Evolutionary conservation across 1,284 basidiomycete species (phyloP).

Genomic region (Coniferiporia sulphurascens): DNA sequence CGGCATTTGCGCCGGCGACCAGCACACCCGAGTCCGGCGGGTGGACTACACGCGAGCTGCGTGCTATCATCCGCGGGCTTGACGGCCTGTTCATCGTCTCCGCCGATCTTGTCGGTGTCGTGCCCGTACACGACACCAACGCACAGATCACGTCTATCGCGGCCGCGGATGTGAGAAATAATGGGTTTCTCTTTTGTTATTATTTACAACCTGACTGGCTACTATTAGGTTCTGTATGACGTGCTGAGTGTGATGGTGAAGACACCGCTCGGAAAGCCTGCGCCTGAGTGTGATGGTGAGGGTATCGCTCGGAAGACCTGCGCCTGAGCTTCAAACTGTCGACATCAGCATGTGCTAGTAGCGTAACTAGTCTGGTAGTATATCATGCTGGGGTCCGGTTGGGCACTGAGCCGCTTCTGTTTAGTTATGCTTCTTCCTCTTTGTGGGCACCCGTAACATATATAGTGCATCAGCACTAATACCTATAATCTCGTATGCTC

Average conservation of each 20-base stretch:
- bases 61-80: conserved; percentile 67
- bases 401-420: too few relatives aligned
- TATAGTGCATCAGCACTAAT: too few relatives aligned
- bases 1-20: conserved; percentile 74
- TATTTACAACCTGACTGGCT: neutral
- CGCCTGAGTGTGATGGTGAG: conserved; percentile 56
- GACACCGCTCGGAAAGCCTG: conserved; percentile 59
- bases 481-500: too few relatives aligned
- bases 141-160: conserved; percentile 79
- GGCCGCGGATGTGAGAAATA: conserved; percentile 65
- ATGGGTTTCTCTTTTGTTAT: too few relatives aligned
- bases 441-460: too few relatives aligned
- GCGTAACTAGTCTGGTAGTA: too few relatives aligned
- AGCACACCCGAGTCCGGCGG: conserved; percentile 70
- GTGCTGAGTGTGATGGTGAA: conserved; percentile 74
- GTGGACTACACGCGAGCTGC: conserved; percentile 73
- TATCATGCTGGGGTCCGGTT: too few relatives aligned
- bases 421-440: too few relatives aligned
- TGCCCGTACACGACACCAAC: conserved; percentile 76
- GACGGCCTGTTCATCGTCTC: conserved; percentile 70
- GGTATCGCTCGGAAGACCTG: conserved; percentile 29
- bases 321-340: too few relatives aligned
- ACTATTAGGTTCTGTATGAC: conserved; percentile 63
- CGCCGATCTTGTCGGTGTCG: conserved; percentile 79
- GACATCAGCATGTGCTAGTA: too few relatives aligned